Conservation (phyloP, 495 filamentous ascomycete species). For the Corynascus novoguineensis region DNA sequence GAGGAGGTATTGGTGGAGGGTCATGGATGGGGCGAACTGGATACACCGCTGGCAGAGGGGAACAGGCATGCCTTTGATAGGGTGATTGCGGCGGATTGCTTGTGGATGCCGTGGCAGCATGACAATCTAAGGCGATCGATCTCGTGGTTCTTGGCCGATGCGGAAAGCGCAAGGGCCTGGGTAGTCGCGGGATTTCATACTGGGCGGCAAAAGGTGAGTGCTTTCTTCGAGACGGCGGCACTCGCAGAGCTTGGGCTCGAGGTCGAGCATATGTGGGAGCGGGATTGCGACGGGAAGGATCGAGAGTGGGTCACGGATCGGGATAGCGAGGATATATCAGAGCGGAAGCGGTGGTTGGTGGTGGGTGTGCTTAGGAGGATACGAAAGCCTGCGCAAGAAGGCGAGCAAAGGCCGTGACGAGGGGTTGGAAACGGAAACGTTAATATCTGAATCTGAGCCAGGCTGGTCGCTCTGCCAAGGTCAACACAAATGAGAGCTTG, state of each 20-base stretch:
- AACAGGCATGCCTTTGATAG: slow-evolving; percentile 54
- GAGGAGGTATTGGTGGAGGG: slow-evolving; percentile 47
- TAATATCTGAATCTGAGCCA: neutral
- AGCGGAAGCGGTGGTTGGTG: slow-evolving; percentile 73
- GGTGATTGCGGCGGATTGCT: slow-evolving; percentile 75
- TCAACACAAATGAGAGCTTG: too few relatives aligned
- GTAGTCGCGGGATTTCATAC: slow-evolving; percentile 81
- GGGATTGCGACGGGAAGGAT: slow-evolving; percentile 61
- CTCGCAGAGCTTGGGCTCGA: slow-evolving; percentile 54
- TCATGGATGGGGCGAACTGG: slow-evolving; percentile 68
- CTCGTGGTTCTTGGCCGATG: slow-evolving; percentile 57
- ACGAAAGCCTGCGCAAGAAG: neutral
- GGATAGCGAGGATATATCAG: slow-evolving; percentile 57
- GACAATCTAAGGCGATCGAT: slow-evolving; percentile 64
- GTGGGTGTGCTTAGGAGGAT: slow-evolving; percentile 52
- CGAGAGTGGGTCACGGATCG: slow-evolving; percentile 62
- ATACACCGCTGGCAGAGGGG: slow-evolving; percentile 47
- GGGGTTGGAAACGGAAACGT: neutral
- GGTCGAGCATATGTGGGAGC: slow-evolving; percentile 67
- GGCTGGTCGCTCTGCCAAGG: slow-evolving; percentile 3
- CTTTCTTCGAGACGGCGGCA: slow-evolving; percentile 63
- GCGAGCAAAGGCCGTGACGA: neutral
- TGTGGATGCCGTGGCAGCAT: slow-evolving; percentile 82
- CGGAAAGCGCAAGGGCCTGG: slow-evolving; percentile 52
- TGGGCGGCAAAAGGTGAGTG: slow-evolving; percentile 61